Base-by-base conservation (phyloP, 148 eudicot genomes). In the Arctostaphylos glauca region DNA sequence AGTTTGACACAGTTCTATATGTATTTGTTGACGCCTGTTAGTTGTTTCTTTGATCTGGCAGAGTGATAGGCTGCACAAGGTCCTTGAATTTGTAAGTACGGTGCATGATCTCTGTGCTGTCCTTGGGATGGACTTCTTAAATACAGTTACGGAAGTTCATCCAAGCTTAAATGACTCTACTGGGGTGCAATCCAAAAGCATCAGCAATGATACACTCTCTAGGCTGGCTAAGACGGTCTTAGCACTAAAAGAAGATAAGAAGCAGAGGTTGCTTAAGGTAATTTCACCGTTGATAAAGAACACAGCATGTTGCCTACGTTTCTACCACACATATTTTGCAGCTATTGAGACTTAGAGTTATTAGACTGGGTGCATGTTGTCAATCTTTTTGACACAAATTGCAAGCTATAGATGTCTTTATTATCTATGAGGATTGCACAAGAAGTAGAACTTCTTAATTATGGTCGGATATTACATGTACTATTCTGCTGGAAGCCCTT, bases 21-120 rank as follows among this genome's bases (percentile, higher is more conserved):
- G 3, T 41, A 9, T 43, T 67, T n/a, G 18, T 66, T 75, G 71
- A 52, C 55, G 23, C 21, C 15, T 31, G n/a, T 70, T 52, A 50
- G 79, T 72, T 80, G 73, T 73, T 78, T 72, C 46, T 76, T 84
- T 76, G 84, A 74, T 82, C 53, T 83, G 89, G 76, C 92, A 97
- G 99, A 94, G 99, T 88, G 99, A 93, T 72, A 92, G 99, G 89
- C 84, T 97, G 89, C 98, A 93, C 85, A 97, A 94, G 91, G 98
- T 97, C 81, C 92, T 97, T 87, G 98, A 93, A 81, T 91, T 91
- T 89, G 99, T 97, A 80, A 94, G 97, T 88, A 91, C 94, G 23
- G 96, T 97, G 84, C 99, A 97, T 80, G 98, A 97, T 89, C 96
- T 97, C 79, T 97, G 98, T 83, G 94, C 97, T 81, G 98, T 97